A percentile compares a stretch with the other conserved stretches of the same genome.
Evolutionary conservation across 257 asterid genomes (phyloP).

Genomic region (Solanum gracilifrons): DNA sequence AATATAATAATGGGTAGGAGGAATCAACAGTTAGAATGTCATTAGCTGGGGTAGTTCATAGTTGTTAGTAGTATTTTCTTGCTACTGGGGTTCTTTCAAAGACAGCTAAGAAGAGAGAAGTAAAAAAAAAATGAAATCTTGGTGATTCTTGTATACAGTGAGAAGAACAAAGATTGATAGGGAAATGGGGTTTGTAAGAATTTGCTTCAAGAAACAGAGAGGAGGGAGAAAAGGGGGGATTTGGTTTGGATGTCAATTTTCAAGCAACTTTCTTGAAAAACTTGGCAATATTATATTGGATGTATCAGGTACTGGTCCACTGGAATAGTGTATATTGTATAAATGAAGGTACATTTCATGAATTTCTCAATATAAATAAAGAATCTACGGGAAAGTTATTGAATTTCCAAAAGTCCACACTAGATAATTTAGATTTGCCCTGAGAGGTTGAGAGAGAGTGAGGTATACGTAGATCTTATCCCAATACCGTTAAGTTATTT

Average conservation of each 20-base stretch:
- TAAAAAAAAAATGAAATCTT: constrained; percentile 4
- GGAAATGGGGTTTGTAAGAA: constrained; percentile 10
- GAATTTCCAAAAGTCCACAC: neutral
- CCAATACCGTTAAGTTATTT: neutral
- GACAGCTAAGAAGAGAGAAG: neutral
- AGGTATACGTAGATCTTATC: neutral
- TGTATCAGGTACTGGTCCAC: neutral
- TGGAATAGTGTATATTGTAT: neutral
- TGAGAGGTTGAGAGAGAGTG: neutral
- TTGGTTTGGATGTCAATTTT: constrained; percentile 13
- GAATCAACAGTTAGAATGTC: constrained; percentile 41
- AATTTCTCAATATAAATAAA: neutral
- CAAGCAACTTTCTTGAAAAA: neutral
- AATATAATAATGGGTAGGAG: constrained; percentile 12
- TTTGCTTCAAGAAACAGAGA: constrained; percentile 28
- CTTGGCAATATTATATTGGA: neutral
- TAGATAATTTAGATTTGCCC: neutral
- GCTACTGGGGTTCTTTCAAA: constrained; percentile 24
- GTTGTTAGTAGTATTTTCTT: constrained; percentile 33
- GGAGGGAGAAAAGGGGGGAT: neutral
- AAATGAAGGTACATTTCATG: neutral
- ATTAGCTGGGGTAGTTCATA: constrained; percentile 11
- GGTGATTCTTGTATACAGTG: neutral
- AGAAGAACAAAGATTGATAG: neutral
- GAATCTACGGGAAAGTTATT: neutral